Evolutionary conservation across 2,329 filamentous ascomycete species (phyloP).

Genomic region (Cladorrhinum sp.): DNA sequence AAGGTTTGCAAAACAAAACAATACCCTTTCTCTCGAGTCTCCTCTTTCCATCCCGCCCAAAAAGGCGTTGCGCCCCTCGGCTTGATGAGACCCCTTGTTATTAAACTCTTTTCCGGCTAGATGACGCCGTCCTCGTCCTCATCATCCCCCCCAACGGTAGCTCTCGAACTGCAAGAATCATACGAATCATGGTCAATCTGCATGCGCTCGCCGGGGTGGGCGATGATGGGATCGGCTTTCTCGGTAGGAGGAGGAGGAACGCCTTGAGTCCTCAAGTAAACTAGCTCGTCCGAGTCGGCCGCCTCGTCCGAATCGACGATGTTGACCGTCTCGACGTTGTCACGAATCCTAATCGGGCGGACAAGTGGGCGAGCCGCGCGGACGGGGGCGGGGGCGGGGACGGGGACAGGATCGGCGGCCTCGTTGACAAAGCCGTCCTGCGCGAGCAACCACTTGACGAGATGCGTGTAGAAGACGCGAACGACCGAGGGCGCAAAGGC

Average conservation of each 20-base stretch:
- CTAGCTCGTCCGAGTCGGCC: background rate
- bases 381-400: background rate
- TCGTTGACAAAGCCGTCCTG: slow-evolving; percentile 37
- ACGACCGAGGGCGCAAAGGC: slow-evolving; percentile 67
- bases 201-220: background rate
- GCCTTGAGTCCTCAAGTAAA: background rate
- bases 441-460: slow-evolving; percentile 44
- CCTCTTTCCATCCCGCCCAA: no score
- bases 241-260: background rate
- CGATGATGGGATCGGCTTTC: background rate
- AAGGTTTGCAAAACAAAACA: no score
- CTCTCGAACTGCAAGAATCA: background rate
- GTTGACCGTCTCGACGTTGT: background rate
- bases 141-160: background rate
- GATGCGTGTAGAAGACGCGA: slow-evolving; percentile 46
- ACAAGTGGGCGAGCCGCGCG: background rate
- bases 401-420: background rate
- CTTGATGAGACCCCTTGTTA: no score
- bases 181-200: background rate
- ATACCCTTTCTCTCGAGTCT: no score
- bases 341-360: background rate
- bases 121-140: background rate
- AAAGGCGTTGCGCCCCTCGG: no score
- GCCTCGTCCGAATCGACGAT: background rate
- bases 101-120: no score